These are phyloP conservation scores for Gonium pectorale DNA, from an alignment of 139 green algal species.

Conservation along the genomic window DNA sequence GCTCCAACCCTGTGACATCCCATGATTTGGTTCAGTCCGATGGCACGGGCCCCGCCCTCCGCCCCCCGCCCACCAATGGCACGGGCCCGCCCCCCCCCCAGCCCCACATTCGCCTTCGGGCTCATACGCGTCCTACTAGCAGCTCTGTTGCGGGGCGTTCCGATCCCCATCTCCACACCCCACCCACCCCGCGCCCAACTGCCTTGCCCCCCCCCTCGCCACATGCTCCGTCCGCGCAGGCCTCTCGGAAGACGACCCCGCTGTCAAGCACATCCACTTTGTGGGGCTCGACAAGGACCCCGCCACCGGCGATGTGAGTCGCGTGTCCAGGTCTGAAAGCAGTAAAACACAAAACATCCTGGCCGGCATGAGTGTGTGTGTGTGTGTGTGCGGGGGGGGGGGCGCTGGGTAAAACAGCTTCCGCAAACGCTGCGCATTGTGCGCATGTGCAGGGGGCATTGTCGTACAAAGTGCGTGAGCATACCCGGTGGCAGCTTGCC, in stretches of 20 bases:
- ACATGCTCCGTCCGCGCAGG: neutral
- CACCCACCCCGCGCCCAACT: neutral
- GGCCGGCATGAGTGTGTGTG: neutral
- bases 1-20: too few species aligned
- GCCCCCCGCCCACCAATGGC: too few species aligned
- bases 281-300: constrained; percentile 79
- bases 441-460: neutral
- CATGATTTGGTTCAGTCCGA: too few species aligned
- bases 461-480: neutral
- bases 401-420: neutral
- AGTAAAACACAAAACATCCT: neutral
- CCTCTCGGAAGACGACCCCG: constrained; percentile 34
- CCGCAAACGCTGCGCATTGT: neutral
- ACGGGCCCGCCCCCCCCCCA: too few species aligned
- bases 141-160: too few species aligned
- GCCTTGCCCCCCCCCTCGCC: neutral
- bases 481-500: neutral
- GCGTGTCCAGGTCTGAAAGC: neutral
- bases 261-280: constrained; percentile 79
- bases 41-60: too few species aligned
- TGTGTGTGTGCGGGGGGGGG: neutral
- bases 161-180: neutral
- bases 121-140: too few species aligned
- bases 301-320: constrained; percentile 35
- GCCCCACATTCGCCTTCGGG: too few species aligned